Percentiles rank a stretch among this genome's conserved stretches.
These are phyloP conservation scores for Candida tetrigidarum DNA, from an alignment of 1,139 yeast species.

Conservation along the genomic window DNA sequence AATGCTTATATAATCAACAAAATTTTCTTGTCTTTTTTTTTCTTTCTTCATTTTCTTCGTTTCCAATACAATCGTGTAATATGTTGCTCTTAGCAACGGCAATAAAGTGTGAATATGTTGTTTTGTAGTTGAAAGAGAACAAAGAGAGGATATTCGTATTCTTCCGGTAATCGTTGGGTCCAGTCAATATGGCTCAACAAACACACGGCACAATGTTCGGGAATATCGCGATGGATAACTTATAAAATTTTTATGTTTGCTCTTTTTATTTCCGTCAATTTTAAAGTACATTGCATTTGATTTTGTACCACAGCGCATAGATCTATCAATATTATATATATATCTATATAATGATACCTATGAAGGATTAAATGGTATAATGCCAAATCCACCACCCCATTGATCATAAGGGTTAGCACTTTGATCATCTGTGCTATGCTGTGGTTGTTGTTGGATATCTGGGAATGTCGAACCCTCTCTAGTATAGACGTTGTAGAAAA, in stretches of 20 bases:
- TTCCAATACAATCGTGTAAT: too few relatives aligned
- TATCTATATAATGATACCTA: too few relatives aligned
- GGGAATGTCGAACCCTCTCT: constrained; percentile 38
- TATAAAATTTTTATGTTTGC: not conserved
- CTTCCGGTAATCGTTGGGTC: too few relatives aligned
- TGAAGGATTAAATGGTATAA: constrained; percentile 45
- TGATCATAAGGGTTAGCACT: constrained; percentile 20
- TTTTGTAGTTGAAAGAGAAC: too few relatives aligned
- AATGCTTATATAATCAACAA: not conserved
- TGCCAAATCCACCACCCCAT: constrained; percentile 31
- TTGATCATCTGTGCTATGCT: constrained; percentile 9
- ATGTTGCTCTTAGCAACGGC: not conserved
- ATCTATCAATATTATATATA: too few relatives aligned
- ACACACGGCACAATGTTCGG: too few relatives aligned
- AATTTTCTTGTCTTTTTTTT: too few relatives aligned
- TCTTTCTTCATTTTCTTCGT: too few relatives aligned
- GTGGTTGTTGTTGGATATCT: constrained; percentile 19
- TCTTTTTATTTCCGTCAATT: not conserved
- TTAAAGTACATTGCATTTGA: not conserved
- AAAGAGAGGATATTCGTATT: too few relatives aligned
- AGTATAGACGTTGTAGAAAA: constrained; percentile 41
- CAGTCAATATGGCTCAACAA: too few relatives aligned
- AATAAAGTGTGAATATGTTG: too few relatives aligned
- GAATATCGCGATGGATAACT: too few relatives aligned
- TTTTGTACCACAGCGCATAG: not conserved